Percentiles rank a stretch among this genome's conserved stretches.
Conservation (phyloP, 805 yeast species). For the Pichia kluyveri region DNA sequence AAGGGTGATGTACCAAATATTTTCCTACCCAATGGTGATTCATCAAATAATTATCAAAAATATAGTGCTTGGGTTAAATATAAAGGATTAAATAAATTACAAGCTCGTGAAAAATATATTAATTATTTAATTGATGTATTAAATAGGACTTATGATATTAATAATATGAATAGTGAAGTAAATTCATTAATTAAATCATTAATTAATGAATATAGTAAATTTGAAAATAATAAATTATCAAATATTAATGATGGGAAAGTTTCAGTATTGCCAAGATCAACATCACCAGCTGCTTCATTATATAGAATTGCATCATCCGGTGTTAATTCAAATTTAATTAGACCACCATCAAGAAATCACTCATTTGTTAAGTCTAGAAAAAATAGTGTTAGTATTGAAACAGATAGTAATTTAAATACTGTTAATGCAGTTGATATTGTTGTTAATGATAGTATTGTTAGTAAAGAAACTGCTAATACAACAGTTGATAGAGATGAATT, state of each 20-base stretch:
- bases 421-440: not conserved
- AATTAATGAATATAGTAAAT: not conserved
- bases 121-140: conserved; percentile 63
- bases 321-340: conserved; percentile 18
- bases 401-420: not conserved
- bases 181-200: not conserved
- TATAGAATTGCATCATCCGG: conserved; percentile 25
- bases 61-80: conserved; percentile 84
- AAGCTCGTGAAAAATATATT: conserved; percentile 68
- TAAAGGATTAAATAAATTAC: conserved; percentile 56
- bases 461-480: not conserved
- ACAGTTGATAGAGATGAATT: conserved; percentile 24
- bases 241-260: too few species aligned
- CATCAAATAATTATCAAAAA: conserved; percentile 45
- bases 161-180: not conserved
- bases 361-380: conserved; percentile 14
- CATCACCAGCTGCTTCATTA: conserved; percentile 27
- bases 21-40: conserved; percentile 39
- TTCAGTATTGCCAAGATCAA: conserved; percentile 11
- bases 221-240: too few species aligned
- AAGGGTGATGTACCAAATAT: conserved; percentile 61
- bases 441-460: not conserved
- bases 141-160: conserved; percentile 45
- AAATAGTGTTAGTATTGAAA: conserved; percentile 6
- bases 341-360: conserved; percentile 23